Evolutionary conservation across 441 rosid species (phyloP).

Genomic region (Populus hybrid): DNA sequence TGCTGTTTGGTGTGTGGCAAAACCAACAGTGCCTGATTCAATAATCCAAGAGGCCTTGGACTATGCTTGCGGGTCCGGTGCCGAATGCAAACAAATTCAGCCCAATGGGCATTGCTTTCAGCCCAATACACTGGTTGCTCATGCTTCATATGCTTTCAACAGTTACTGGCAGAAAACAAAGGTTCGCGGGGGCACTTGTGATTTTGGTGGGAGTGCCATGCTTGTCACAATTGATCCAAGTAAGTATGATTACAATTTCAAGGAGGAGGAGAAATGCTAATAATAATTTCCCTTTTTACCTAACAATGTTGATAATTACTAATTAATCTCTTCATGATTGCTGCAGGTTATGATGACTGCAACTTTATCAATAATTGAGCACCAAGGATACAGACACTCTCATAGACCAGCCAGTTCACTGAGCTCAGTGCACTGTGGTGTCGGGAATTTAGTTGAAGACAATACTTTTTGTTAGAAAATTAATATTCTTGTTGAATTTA

Average conservation of each 20-base stretch:
- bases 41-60: constrained; percentile 68
- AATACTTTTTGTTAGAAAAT: not conserved
- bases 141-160: constrained; percentile 89
- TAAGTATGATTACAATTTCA: constrained; percentile 23
- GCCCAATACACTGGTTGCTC: constrained; percentile 80
- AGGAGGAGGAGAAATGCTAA: not conserved
- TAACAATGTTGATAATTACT: not conserved
- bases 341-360: not conserved
- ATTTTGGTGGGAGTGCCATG: constrained; percentile 82
- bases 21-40: constrained; percentile 51
- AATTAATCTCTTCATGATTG: not conserved
- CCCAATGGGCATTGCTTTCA: constrained; percentile 52
- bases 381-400: not conserved
- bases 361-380: not conserved
- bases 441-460: not conserved
- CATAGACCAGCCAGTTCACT: not conserved
- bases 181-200: constrained; percentile 61
- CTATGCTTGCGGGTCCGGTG: constrained; percentile 85
- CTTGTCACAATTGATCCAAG: constrained; percentile 62
- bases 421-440: not conserved
- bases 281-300: not conserved
- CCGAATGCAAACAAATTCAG: constrained; percentile 63
- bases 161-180: constrained; percentile 72
- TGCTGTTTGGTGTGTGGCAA: constrained; percentile 89
- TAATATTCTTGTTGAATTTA: not conserved